Conservation (phyloP, 495 filamentous ascomycete genomes). For the Hyaloscypha finlandica region DNA sequence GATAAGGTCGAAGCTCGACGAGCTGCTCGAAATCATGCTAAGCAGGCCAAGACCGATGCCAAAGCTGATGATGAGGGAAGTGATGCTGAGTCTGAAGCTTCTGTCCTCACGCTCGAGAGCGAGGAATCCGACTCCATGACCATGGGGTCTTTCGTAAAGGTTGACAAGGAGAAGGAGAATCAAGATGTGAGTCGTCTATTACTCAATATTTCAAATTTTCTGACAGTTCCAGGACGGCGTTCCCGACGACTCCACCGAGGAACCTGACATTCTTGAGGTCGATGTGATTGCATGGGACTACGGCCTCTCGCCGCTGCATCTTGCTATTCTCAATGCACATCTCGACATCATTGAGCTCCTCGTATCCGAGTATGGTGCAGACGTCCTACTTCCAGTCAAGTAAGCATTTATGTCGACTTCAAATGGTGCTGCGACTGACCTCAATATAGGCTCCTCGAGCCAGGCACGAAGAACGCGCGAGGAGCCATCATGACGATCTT, state of each 20-base stretch:
- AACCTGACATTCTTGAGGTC: slow-evolving; percentile 78
- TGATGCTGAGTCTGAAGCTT: slow-evolving; percentile 40
- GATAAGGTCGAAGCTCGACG: slow-evolving; percentile 49
- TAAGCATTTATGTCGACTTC: not conserved
- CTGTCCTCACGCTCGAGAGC: slow-evolving; percentile 33
- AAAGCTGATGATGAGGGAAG: slow-evolving; percentile 45
- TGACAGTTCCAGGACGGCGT: slow-evolving; percentile 23
- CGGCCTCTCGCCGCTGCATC: slow-evolving; percentile 68
- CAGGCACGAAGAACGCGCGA: slow-evolving; percentile 44
- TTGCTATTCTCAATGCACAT: slow-evolving; percentile 74
- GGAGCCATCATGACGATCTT: slow-evolving; percentile 66
- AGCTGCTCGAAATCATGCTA: slow-evolving; percentile 25
- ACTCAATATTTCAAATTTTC: not conserved
- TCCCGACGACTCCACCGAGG: slow-evolving; percentile 52
- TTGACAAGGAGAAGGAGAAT: slow-evolving; percentile 44
- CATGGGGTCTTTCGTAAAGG: slow-evolving; percentile 63
- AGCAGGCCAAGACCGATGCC: slow-evolving; percentile 44
- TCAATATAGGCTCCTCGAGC: slow-evolving; percentile 36
- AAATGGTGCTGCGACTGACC: not conserved
- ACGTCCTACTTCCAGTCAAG: slow-evolving; percentile 71
- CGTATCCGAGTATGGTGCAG: slow-evolving; percentile 72
- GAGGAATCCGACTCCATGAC: slow-evolving; percentile 41
- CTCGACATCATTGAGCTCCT: slow-evolving; percentile 65
- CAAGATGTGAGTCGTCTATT: slow-evolving; percentile 31
- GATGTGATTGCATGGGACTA: slow-evolving; percentile 77